These are phyloP conservation scores for Arthrobotrys pseudoclavata DNA, from an alignment of 2,329 filamentous ascomycete species.

Conservation along the genomic window DNA sequence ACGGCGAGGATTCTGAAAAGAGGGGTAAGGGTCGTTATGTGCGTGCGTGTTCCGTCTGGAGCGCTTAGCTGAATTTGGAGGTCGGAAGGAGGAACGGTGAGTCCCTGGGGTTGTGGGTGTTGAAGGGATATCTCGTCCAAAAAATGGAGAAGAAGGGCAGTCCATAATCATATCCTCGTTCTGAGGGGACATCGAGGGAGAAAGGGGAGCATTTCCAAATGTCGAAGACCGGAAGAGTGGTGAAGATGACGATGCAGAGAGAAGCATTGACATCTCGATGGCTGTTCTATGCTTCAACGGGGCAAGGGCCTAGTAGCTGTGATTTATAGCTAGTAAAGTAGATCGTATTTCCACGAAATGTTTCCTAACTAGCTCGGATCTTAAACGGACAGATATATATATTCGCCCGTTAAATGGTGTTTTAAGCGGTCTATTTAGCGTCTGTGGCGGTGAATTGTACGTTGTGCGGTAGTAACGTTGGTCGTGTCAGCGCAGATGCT, in stretches of 20 bases:
- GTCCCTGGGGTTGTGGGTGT: conserved; percentile 55
- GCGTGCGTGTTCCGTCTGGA: conserved; percentile 50
- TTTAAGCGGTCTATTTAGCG: neutral
- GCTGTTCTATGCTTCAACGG: conserved; percentile 1
- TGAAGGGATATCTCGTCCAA: conserved; percentile 48
- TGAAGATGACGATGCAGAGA: conserved; percentile 40
- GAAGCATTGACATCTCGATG: conserved; percentile 50
- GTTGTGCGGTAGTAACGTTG: neutral
- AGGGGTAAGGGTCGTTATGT: conserved; percentile 50
- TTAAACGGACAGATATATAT: conserved; percentile 8
- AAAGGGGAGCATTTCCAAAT: conserved; percentile 46
- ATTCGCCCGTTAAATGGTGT: neutral
- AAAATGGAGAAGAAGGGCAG: conserved; percentile 52
- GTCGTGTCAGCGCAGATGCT: conserved; percentile 35
- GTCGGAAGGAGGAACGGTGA: conserved; percentile 45
- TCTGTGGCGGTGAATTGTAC: neutral
- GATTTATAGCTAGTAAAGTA: neutral
- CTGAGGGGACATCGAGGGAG: conserved; percentile 47
- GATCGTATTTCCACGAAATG: neutral
- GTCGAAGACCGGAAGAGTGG: conserved; percentile 49
- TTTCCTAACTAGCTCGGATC: neutral
- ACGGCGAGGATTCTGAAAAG: conserved; percentile 45
- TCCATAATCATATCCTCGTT: conserved; percentile 58
- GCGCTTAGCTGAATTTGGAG: conserved; percentile 58
- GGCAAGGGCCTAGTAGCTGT: neutral